phyloP scores from a whole-genome alignment of 306 rosid genomes.

The Alnus rubra region DNA sequence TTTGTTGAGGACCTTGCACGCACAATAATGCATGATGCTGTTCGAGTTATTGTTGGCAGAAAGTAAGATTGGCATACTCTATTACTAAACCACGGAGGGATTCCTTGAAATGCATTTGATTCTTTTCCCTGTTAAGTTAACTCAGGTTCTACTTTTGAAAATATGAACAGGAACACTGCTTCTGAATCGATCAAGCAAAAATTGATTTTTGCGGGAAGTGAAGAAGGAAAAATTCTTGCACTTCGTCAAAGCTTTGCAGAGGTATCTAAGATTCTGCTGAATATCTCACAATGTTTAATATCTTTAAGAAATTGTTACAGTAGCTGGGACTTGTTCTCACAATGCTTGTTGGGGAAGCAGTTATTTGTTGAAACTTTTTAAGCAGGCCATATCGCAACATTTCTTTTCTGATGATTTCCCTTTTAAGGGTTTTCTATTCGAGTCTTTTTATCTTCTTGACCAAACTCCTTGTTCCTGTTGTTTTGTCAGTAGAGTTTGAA shows the following conservation, averaged over 20 bases:
- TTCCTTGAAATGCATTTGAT: not conserved
- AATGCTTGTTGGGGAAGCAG: conserved; percentile 20
- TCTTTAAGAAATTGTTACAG: not conserved
- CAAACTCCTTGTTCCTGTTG: conserved; percentile 14
- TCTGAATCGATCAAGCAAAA: conserved; percentile 82
- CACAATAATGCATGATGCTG: conserved; percentile 94
- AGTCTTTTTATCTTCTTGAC: conserved; percentile 29
- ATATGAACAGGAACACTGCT: conserved; percentile 79
- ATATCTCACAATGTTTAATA: not conserved
- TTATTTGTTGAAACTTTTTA: conserved; percentile 7
- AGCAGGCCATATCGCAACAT: conserved; percentile 7
- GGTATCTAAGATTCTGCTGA: conserved; percentile 42
- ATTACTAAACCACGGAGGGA: conserved; percentile 20
- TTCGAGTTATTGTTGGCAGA: conserved; percentile 89
- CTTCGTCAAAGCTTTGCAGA: conserved; percentile 90
- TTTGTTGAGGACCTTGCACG: conserved; percentile 91
- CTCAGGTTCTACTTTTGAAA: conserved; percentile 23
- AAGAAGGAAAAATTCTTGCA: conserved; percentile 88
- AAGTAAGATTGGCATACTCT: conserved; percentile 57
- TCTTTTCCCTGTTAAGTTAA: conserved; percentile 13
- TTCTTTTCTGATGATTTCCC: conserved; percentile 6
- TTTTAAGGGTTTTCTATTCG: conserved; percentile 11
- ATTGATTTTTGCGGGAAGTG: conserved; percentile 86
- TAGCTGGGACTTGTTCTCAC: conserved; percentile 9
- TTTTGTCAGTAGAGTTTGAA: conserved; percentile 61